Evolutionary conservation across 208 protist genomes (phyloP).

Genomic region (Trypanosoma mega): DNA sequence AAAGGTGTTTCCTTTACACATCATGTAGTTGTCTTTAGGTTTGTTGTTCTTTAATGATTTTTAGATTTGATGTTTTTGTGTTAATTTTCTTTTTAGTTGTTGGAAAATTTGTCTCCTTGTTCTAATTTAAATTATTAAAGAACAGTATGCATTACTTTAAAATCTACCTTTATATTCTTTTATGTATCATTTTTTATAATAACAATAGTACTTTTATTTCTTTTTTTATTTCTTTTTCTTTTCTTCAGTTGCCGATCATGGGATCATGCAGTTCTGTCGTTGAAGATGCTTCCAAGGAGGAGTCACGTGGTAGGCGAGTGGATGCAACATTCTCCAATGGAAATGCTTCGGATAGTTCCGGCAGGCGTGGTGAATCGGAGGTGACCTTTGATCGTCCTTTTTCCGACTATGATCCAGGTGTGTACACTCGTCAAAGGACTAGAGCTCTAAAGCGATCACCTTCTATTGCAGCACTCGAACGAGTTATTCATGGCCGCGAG

Average conservation of each 20-base stretch:
- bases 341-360: neutral
- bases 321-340: neutral
- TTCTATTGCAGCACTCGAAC: slow-evolving; percentile 33
- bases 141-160: neutral
- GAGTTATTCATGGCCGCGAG: slow-evolving; percentile 31
- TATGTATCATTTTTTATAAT: slow-evolving; percentile 19
- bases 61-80: too few species aligned
- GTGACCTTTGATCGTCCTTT: too few species aligned
- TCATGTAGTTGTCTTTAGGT: slow-evolving; percentile 15
- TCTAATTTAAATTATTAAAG: too few species aligned
- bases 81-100: too few species aligned
- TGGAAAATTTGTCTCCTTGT: too few species aligned
- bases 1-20: slow-evolving; percentile 9
- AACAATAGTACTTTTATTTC: neutral
- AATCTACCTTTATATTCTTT: slow-evolving; percentile 9
- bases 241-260: neutral
- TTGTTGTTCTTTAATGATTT: neutral
- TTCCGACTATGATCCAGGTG: slow-evolving; percentile 16
- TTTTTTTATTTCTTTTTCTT: slow-evolving; percentile 18
- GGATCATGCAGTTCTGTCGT: neutral
- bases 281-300: neutral
- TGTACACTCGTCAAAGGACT: neutral
- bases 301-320: neutral
- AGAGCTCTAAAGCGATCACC: slow-evolving; percentile 24
- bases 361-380: slow-evolving; percentile 5